Evolutionary conservation across 805 yeast species (phyloP).

Genomic region (Lipomyces spencermartinsiae): DNA sequence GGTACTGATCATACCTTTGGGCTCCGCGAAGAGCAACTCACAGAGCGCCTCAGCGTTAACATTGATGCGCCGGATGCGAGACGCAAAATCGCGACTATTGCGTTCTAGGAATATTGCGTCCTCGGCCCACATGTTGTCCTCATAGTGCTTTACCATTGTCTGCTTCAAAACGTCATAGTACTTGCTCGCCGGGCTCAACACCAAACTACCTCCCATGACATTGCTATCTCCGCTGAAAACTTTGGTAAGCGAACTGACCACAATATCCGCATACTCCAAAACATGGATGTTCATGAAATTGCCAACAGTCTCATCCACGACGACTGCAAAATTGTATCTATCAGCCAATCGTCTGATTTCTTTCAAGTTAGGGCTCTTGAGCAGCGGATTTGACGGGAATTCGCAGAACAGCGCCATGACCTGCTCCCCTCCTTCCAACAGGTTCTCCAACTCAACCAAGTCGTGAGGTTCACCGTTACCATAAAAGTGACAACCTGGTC

Average conservation of each 20-base stretch:
- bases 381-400: constrained; percentile 92
- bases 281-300: constrained; percentile 85
- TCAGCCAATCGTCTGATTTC: constrained; percentile 70
- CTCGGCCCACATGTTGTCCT: constrained; percentile 86
- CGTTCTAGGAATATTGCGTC: constrained; percentile 92
- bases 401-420: constrained; percentile 87
- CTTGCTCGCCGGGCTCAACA: constrained; percentile 71
- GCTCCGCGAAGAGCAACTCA: constrained; percentile 40
- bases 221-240: constrained; percentile 93
- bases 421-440: constrained; percentile 66
- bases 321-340: constrained; percentile 74
- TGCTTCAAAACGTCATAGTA: constrained; percentile 58
- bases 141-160: constrained; percentile 62
- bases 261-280: constrained; percentile 82
- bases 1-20: constrained; percentile 9
- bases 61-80: constrained; percentile 57
- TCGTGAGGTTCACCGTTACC: constrained; percentile 80
- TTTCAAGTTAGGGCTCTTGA: constrained; percentile 79
- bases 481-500: constrained; percentile 85
- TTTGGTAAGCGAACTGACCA: constrained; percentile 86
- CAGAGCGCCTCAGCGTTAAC: constrained; percentile 50
- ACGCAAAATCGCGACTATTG: constrained; percentile 86
- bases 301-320: constrained; percentile 94
- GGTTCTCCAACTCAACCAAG: constrained; percentile 65
- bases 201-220: constrained; percentile 90